These are phyloP conservation scores for Rhodofomes roseus DNA, from an alignment of 1,284 basidiomycete genomes.

Conservation along the genomic window DNA sequence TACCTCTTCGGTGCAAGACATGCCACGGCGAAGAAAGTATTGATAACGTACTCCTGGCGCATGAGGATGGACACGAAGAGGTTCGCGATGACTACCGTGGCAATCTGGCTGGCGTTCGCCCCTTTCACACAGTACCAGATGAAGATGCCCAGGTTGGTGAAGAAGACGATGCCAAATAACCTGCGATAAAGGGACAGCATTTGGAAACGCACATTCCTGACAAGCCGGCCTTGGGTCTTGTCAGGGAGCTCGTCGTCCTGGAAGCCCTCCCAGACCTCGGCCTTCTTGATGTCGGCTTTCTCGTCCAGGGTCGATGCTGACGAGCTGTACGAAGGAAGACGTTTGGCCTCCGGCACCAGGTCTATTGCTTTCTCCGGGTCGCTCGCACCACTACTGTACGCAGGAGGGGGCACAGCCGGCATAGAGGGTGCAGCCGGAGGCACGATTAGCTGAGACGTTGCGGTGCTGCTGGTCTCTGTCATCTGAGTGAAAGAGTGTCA, in stretches of 20 bases:
- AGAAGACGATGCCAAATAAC: slow-evolving; percentile 52
- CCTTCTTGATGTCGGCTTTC: slow-evolving; percentile 20
- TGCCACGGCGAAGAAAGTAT: slow-evolving; percentile 47
- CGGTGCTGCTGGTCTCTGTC: background rate
- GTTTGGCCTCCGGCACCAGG: background rate
- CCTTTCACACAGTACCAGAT: slow-evolving; percentile 37
- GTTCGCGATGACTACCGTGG: slow-evolving; percentile 46
- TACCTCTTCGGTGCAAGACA: slow-evolving; percentile 47
- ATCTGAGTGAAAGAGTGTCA: background rate
- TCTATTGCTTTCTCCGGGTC: background rate
- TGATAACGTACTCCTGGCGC: slow-evolving; percentile 57
- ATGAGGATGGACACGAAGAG: slow-evolving; percentile 53
- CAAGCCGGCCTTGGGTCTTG: slow-evolving; percentile 41
- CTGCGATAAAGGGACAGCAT: slow-evolving; percentile 52
- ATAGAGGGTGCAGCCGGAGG: background rate
- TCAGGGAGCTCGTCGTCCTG: slow-evolving; percentile 45
- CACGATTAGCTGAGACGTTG: background rate
- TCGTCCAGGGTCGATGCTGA: slow-evolving; percentile 10
- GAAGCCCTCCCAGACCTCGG: slow-evolving; percentile 44
- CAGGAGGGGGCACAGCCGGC: background rate
- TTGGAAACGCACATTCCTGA: slow-evolving; percentile 50
- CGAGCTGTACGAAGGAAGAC: slow-evolving; percentile 1
- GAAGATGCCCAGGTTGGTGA: slow-evolving; percentile 49
- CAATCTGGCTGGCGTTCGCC: slow-evolving; percentile 40
- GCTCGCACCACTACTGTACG: background rate